Evolutionary conservation across 2,329 filamentous ascomycete species (phyloP).

Genomic region (Fusarium brevicatenulatum): DNA sequence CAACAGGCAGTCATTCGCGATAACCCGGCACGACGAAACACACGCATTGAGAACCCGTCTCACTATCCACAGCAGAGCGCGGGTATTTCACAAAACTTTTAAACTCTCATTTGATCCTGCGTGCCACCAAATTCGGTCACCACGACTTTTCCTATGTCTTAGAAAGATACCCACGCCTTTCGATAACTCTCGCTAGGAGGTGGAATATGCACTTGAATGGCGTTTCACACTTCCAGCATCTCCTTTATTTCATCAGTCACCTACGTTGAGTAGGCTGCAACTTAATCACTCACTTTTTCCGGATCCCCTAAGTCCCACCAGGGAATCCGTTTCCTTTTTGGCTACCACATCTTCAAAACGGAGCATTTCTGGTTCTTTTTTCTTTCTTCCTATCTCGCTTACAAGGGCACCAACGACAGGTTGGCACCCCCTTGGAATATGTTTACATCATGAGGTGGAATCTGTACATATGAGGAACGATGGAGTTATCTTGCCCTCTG

Average conservation of each 20-base stretch:
- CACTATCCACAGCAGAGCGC: conserved; percentile 93
- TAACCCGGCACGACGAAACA: conserved; percentile 91
- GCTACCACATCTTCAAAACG: conserved; percentile 3
- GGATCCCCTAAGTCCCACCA: neutral
- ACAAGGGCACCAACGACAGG: conserved; percentile 20
- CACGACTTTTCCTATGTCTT: conserved; percentile 35
- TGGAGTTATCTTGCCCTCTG: conserved; percentile 13
- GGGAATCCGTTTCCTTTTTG: conserved; percentile 3
- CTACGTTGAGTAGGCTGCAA: neutral
- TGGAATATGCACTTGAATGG: conserved; percentile 38
- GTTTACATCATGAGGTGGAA: conserved; percentile 44
- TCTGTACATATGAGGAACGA: conserved; percentile 42
- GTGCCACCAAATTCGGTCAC: conserved; percentile 12
- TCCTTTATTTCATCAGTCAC: conserved; percentile 8
- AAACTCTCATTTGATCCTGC: conserved; percentile 42
- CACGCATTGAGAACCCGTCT: conserved; percentile 89
- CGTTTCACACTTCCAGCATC: conserved; percentile 34
- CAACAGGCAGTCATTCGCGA: conserved; percentile 83
- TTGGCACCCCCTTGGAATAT: conserved; percentile 15
- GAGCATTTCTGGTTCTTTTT: conserved; percentile 8
- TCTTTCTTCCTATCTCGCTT: neutral
- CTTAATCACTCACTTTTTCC: conserved; percentile 33
- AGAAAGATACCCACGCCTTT: conserved; percentile 45
- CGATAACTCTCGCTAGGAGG: conserved; percentile 43
- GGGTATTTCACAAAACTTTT: conserved; percentile 98